Percentiles rank a stretch among this genome's conserved stretches.
phyloP scores from a whole-genome alignment of 352 stramenopile species.

The Pythium coloratum region DNA sequence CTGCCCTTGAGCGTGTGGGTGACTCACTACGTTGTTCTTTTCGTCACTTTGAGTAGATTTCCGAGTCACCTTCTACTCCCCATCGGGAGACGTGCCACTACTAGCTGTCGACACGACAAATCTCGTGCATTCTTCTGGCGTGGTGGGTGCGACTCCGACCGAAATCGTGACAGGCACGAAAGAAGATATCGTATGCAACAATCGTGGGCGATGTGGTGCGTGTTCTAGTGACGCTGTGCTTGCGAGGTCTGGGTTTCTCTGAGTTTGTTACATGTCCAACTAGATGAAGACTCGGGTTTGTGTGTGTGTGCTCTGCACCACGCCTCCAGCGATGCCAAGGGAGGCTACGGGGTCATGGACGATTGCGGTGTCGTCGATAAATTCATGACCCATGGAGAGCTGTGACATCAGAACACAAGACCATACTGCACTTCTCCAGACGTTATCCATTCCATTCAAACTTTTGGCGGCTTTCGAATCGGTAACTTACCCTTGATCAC shows the following conservation, averaged over 20 bases:
- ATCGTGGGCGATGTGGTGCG: slow-evolving; percentile 68
- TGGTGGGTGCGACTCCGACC: slow-evolving; percentile 33
- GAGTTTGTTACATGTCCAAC: not conserved
- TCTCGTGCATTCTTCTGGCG: slow-evolving; percentile 40
- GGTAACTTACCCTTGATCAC: no score
- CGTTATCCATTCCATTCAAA: no score
- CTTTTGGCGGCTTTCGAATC: no score
- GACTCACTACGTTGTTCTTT: not conserved
- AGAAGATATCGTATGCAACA: slow-evolving; percentile 76
- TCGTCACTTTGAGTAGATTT: not conserved
- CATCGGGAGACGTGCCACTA: slow-evolving; percentile 57
- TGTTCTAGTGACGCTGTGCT: not conserved
- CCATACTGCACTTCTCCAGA: no score
- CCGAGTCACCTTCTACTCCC: slow-evolving; percentile 61
- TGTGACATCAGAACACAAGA: slow-evolving; percentile 24
- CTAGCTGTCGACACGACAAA: slow-evolving; percentile 34
- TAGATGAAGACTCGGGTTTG: slow-evolving; percentile 61
- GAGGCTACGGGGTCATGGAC: slow-evolving; percentile 39
- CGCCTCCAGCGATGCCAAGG: slow-evolving; percentile 57
- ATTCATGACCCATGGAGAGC: slow-evolving; percentile 64
- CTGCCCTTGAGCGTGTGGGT: not conserved
- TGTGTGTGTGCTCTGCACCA: slow-evolving; percentile 66
- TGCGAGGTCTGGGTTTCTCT: not conserved
- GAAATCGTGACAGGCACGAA: slow-evolving; percentile 47
- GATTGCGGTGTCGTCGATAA: slow-evolving; percentile 68